These are phyloP conservation scores for Combretum micranthum DNA, from an alignment of 345 rosid genomes.

Conservation along the genomic window DNA sequence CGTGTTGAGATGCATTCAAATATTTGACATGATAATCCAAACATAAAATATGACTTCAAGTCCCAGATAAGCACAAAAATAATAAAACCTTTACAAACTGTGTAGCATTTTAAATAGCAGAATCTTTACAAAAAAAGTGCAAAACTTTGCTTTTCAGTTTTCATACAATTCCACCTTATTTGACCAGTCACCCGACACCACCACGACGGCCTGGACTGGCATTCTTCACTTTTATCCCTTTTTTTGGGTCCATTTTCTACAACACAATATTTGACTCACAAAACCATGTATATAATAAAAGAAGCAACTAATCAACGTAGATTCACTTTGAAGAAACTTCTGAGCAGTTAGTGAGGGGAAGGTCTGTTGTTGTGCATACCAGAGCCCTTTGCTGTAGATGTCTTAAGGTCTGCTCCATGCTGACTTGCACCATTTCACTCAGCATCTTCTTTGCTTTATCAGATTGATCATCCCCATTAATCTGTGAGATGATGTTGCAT, in stretches of 20 bases:
- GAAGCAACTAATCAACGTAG: neutral
- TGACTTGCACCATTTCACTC: slow-evolving; percentile 95
- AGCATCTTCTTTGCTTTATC: slow-evolving; percentile 93
- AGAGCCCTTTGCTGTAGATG: slow-evolving; percentile 92
- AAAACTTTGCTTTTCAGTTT: slow-evolving; percentile 13
- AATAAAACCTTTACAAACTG: slow-evolving; percentile 9
- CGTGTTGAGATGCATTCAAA: too few species aligned
- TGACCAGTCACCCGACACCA: slow-evolving; percentile 73
- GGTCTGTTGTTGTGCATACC: slow-evolving; percentile 57
- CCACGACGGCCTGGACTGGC: slow-evolving; percentile 74
- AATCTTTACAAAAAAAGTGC: slow-evolving; percentile 32
- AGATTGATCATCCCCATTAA: slow-evolving; percentile 86
- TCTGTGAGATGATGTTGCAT: slow-evolving; percentile 79
- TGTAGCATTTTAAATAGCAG: slow-evolving; percentile 15
- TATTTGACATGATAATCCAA: too few species aligned
- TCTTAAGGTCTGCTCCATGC: slow-evolving; percentile 97
- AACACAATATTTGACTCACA: slow-evolving; percentile 21
- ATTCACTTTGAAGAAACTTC: slow-evolving; percentile 46
- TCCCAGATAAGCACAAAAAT: neutral
- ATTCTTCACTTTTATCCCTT: slow-evolving; percentile 26
- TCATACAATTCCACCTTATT: slow-evolving; percentile 20
- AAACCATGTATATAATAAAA: neutral
- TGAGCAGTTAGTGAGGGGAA: slow-evolving; percentile 46
- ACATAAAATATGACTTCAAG: too few species aligned
- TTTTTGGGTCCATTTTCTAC: slow-evolving; percentile 15